Evolutionary conservation across 2,329 filamentous ascomycete species (phyloP).

Genomic region (Arthrinium phaeospermum): DNA sequence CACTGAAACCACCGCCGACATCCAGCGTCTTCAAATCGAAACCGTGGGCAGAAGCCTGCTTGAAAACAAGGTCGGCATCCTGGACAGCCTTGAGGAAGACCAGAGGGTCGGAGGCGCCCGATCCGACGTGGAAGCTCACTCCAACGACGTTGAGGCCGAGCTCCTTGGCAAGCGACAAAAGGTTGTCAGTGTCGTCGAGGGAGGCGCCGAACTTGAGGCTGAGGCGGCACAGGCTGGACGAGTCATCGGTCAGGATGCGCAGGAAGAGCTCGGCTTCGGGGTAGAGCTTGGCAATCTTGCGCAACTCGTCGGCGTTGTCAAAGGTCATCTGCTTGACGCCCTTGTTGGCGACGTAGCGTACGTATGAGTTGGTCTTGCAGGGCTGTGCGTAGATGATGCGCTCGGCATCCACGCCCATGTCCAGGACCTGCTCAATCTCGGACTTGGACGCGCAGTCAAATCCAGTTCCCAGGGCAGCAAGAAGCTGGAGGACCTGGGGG

Average conservation of each 20-base stretch:
- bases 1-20: constrained; percentile 90
- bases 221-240: constrained; percentile 88
- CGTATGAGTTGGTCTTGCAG: constrained; percentile 98
- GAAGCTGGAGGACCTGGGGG: constrained; percentile 83
- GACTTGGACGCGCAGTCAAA: constrained; percentile 99
- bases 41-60: constrained; percentile 78
- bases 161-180: constrained; percentile 80
- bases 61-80: constrained; percentile 88
- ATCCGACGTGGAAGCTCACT: constrained; percentile 97
- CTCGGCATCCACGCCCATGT: constrained; percentile 80
- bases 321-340: constrained; percentile 99
- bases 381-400: constrained; percentile 99
- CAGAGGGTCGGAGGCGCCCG: constrained; percentile 90
- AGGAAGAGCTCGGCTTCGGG: constrained; percentile 90
- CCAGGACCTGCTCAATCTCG: constrained; percentile 91
- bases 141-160: constrained; percentile 90
- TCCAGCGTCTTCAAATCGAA: constrained; percentile 87
- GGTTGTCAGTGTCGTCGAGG: constrained; percentile 77
- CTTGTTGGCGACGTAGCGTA: constrained; percentile 83
- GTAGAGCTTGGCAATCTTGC: constrained; percentile 94
- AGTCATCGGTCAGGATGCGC: constrained; percentile 95
- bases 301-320: constrained; percentile 96
- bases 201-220: constrained; percentile 98
- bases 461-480: constrained; percentile 86
- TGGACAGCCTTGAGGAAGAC: constrained; percentile 90